Evolutionary conservation across 1,139 yeast genomes (phyloP).

Genomic region (Suhomyces yuchorum): DNA sequence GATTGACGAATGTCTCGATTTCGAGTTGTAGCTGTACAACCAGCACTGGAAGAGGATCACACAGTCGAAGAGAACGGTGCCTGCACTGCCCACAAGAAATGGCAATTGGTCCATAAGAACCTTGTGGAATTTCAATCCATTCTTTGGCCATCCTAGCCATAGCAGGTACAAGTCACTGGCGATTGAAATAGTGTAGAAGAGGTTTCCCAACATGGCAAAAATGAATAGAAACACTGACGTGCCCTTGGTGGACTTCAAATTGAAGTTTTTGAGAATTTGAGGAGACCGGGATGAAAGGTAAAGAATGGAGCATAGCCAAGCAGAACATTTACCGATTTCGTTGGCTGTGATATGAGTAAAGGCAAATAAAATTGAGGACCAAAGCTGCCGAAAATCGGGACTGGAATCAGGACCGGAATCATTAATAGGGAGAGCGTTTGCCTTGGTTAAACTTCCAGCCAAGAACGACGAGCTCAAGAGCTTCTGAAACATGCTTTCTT

Average conservation of each 20-base stretch:
- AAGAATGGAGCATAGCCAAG: conserved; percentile 84
- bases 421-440: not conserved
- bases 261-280: conserved; percentile 56
- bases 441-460: conserved; percentile 10
- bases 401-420: not conserved
- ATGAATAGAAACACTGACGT: conserved; percentile 38
- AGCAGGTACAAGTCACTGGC: conserved; percentile 30
- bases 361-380: not conserved
- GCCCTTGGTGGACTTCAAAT: conserved; percentile 37
- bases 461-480: conserved; percentile 10
- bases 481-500: conserved; percentile 9
- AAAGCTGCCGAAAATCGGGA: not conserved
- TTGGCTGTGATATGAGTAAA: not conserved
- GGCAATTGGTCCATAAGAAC: conserved; percentile 36
- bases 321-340: conserved; percentile 55
- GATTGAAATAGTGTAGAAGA: conserved; percentile 39
- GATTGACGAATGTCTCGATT: not conserved
- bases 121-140: conserved; percentile 13
- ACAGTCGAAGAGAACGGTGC: conserved; percentile 39
- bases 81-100: conserved; percentile 39
- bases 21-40: conserved; percentile 21
- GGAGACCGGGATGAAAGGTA: conserved; percentile 89
- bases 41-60: conserved; percentile 38
- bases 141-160: conserved; percentile 1
- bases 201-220: conserved; percentile 41